Evolutionary conservation across 768 basidiomycete species (phyloP).

Genomic region (Leucocoprinus sp.): DNA sequence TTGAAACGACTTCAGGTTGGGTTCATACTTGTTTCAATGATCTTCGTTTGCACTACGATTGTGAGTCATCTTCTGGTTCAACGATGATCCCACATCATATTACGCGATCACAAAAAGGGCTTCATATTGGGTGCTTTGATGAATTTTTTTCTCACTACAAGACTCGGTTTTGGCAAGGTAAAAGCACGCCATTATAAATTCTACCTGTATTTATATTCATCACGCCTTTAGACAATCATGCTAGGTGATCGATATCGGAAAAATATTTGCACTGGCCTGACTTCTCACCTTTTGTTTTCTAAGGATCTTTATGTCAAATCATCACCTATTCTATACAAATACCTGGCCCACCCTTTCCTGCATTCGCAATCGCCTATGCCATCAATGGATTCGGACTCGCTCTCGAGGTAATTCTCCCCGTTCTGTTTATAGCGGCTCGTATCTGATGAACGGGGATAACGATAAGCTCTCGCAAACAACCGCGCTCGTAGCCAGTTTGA

Average conservation of each 20-base stretch:
- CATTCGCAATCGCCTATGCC: conserved; percentile 40
- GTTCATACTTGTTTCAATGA: conserved; percentile 48
- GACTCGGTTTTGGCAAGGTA: conserved; percentile 35
- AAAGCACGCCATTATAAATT: conserved; percentile 21
- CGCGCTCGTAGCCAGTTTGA: conserved; percentile 55
- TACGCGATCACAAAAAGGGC: conserved; percentile 21
- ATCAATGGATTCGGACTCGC: conserved; percentile 37
- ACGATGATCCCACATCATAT: no score
- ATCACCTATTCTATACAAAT: conserved; percentile 45
- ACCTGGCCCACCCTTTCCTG: conserved; percentile 55
- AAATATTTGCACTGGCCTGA: not conserved
- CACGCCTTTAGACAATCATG: not conserved
- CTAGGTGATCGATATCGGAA: not conserved
- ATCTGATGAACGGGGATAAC: not conserved
- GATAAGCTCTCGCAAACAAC: conserved; percentile 48
- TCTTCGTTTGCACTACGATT: conserved; percentile 41
- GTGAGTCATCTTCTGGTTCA: conserved; percentile 19
- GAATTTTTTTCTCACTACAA: conserved; percentile 31
- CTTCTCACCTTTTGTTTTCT: not conserved
- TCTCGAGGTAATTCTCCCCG: conserved; percentile 32
- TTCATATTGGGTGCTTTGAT: conserved; percentile 30
- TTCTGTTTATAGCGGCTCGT: not conserved
- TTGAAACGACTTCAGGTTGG: conserved; percentile 33
- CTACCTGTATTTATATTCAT: not conserved
- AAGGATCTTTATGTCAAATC: conserved; percentile 46